Evolutionary conservation across 192 early-diverging fungal genomes (phyloP).

Genomic region (Backusella macrospora): DNA sequence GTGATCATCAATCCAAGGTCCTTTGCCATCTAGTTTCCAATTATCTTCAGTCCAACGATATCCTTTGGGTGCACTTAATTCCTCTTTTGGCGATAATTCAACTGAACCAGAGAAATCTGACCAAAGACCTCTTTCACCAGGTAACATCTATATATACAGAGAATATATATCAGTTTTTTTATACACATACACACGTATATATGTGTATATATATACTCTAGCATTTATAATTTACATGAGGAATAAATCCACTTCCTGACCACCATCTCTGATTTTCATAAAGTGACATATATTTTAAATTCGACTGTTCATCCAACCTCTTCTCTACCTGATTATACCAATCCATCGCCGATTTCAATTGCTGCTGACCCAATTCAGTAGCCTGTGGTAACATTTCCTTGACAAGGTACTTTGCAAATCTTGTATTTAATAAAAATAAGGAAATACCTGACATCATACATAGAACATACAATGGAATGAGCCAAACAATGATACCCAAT

Average conservation of each 20-base stretch:
- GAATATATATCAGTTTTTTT: no score
- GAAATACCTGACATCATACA: constrained; percentile 54
- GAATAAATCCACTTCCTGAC: constrained; percentile 28
- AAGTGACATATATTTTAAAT: constrained; percentile 28
- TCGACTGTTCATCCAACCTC: background rate
- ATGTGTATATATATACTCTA: background rate
- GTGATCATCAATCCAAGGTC: constrained; percentile 41
- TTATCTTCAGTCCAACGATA: constrained; percentile 38
- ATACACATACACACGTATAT: background rate
- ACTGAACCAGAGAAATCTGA: constrained; percentile 33
- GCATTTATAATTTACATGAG: constrained; percentile 20
- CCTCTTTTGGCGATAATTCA: constrained; percentile 4
- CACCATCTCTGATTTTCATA: constrained; percentile 42
- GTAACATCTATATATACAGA: constrained; percentile 28
- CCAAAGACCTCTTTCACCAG: constrained; percentile 36
- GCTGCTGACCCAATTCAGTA: background rate
- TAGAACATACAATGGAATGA: constrained; percentile 51
- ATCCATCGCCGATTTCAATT: background rate
- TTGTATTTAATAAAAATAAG: constrained; percentile 64
- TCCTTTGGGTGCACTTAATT: constrained; percentile 25
- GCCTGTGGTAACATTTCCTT: constrained; percentile 22
- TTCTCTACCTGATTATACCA: constrained; percentile 22
- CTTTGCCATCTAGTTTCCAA: constrained; percentile 38
- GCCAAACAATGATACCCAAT: constrained; percentile 43
- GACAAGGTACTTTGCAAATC: constrained; percentile 43